Conservation (phyloP, 148 eudicot species). For the Hydrangea macrophylla region DNA sequence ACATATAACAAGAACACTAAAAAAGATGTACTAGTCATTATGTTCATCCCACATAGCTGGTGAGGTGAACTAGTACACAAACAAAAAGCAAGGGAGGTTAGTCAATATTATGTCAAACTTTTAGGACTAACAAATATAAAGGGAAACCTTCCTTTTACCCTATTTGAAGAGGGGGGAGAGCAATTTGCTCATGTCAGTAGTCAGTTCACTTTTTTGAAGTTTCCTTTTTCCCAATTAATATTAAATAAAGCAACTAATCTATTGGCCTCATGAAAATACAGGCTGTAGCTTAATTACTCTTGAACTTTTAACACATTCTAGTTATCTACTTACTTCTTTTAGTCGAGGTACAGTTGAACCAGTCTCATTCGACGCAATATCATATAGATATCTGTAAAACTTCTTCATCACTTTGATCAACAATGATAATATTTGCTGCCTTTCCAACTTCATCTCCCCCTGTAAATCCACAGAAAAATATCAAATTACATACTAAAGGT, state of each 20-base stretch:
- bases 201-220: not conserved
- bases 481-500: not conserved
- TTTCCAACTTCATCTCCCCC: slow-evolving; percentile 74
- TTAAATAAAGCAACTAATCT: not conserved
- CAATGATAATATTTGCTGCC: slow-evolving; percentile 66
- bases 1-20: too few relatives aligned
- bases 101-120: too few relatives aligned
- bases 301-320: slow-evolving; percentile 6
- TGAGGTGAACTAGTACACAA: too few relatives aligned
- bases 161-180: too few relatives aligned
- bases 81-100: too few relatives aligned
- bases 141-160: not conserved
- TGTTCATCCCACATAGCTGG: too few relatives aligned
- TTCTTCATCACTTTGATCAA: slow-evolving; percentile 74
- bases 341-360: slow-evolving; percentile 53
- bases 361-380: slow-evolving; percentile 56
- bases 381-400: slow-evolving; percentile 57
- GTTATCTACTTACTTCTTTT: slow-evolving; percentile 52
- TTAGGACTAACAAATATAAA: too few relatives aligned
- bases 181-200: not conserved
- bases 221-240: too few relatives aligned
- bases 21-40: too few relatives aligned
- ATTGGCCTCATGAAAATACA: not conserved
- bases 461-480: slow-evolving; percentile 23
- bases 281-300: not conserved